Conservation (phyloP, 2,329 filamentous ascomycete genomes). For the Penicillium occitanis region DNA sequence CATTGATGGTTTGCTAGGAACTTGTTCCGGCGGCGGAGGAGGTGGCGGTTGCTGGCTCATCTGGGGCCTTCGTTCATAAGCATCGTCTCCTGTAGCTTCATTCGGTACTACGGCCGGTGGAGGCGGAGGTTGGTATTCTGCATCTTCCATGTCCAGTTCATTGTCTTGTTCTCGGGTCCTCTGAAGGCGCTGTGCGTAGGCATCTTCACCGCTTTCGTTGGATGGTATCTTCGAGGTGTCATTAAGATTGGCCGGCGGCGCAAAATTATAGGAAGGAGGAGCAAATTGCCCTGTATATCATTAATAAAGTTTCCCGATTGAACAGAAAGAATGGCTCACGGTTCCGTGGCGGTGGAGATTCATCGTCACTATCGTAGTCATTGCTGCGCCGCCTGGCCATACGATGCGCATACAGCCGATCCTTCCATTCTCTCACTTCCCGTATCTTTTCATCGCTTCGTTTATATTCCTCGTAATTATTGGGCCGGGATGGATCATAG, state of each 20-base stretch:
- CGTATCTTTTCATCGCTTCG: constrained; percentile 78
- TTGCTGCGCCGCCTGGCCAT: constrained; percentile 48
- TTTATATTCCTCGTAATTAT: constrained; percentile 80
- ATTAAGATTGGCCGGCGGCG: constrained; percentile 51
- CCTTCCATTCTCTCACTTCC: constrained; percentile 83
- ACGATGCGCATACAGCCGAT: constrained; percentile 71
- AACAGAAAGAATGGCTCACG: constrained; percentile 41
- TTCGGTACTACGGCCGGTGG: constrained; percentile 52
- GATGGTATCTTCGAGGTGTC: constrained; percentile 34
- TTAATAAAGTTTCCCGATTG: constrained; percentile 17
- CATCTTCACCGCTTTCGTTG: constrained; percentile 9
- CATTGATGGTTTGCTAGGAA: constrained; percentile 38
- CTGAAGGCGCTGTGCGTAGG: constrained; percentile 9
- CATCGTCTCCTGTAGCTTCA: constrained; percentile 67
- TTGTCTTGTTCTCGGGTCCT: background rate
- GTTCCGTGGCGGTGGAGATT: constrained; percentile 46
- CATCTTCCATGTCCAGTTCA: constrained; percentile 18
- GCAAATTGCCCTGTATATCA: constrained; percentile 48
- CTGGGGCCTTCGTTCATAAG: constrained; percentile 63
- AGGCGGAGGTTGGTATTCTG: constrained; percentile 28
- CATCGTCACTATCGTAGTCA: constrained; percentile 52
- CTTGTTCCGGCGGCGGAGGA: constrained; percentile 31
- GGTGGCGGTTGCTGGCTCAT: constrained; percentile 45
- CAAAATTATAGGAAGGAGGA: constrained; percentile 52
- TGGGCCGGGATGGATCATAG: constrained; percentile 80